Conservation (phyloP, 306 rosid genomes). For the Sicyos baderoa region DNA sequence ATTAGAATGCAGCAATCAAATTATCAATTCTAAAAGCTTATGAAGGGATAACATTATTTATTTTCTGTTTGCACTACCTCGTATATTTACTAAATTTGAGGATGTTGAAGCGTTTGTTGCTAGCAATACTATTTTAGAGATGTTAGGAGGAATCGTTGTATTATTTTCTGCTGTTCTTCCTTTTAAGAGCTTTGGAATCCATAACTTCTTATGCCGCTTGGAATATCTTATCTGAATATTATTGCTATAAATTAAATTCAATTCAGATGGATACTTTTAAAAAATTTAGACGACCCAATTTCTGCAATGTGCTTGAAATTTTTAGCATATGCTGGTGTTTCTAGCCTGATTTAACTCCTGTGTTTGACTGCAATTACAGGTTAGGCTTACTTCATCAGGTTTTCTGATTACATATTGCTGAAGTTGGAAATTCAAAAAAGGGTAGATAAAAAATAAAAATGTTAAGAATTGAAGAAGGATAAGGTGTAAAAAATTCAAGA, state of each 20-base stretch:
- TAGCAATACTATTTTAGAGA: not conserved
- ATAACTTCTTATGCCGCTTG: not conserved
- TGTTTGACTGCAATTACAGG: conserved; percentile 43
- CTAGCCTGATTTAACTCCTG: conserved; percentile 30
- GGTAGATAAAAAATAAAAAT: conserved; percentile 19
- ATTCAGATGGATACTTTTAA: not conserved
- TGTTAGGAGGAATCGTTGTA: not conserved
- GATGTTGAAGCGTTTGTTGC: conserved; percentile 4
- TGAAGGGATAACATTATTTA: not conserved
- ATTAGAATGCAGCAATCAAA: not conserved
- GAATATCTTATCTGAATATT: not conserved
- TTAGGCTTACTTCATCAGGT: conserved; percentile 35
- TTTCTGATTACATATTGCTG: conserved; percentile 38
- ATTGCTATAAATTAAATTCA: not conserved
- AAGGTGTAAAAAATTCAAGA: not conserved
- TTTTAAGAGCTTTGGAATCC: not conserved
- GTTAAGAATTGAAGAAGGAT: conserved; percentile 11
- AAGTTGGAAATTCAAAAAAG: conserved; percentile 28
- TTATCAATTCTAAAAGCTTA: not conserved
- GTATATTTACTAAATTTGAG: not conserved
- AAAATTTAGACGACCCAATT: not conserved
- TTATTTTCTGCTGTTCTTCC: not conserved
- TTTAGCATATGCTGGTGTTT: conserved; percentile 3
- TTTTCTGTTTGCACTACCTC: not conserved
- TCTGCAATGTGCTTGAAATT: conserved; percentile 13